phyloP scores from a whole-genome alignment of 768 basidiomycete genomes.

The Antrodiella citrinella region DNA sequence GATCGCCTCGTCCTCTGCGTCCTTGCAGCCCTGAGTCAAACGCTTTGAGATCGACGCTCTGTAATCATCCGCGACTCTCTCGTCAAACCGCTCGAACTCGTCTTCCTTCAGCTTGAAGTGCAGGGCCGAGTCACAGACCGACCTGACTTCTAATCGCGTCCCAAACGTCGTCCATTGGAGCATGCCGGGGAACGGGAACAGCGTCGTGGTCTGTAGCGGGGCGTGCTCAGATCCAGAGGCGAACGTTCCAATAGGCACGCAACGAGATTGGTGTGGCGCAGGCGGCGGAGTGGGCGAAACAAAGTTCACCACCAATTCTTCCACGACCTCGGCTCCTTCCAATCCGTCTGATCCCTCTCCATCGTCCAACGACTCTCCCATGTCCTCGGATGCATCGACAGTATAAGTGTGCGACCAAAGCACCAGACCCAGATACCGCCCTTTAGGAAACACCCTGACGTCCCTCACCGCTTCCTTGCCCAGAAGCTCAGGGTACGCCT shows the following conservation, averaged over 20 bases:
- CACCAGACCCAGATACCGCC: slow-evolving; percentile 20
- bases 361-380: neutral
- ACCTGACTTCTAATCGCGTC: slow-evolving; percentile 12
- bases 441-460: slow-evolving; percentile 6
- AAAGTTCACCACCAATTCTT: slow-evolving; percentile 16
- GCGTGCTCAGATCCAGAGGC: neutral
- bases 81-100: slow-evolving; percentile 17
- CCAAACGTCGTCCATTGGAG: slow-evolving; percentile 21
- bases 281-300: slow-evolving; percentile 12
- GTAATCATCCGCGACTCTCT: slow-evolving; percentile 5
- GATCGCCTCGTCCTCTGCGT: neutral
- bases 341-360: neutral
- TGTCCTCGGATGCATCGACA: slow-evolving; percentile 7
- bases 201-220: slow-evolving; percentile 12
- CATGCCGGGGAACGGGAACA: slow-evolving; percentile 18
- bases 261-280: neutral
- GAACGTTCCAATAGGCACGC: neutral
- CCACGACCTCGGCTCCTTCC: neutral
- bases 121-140: slow-evolving; percentile 15
- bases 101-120: slow-evolving; percentile 17
- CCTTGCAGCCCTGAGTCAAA: too few relatives aligned
- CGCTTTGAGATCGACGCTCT: too few relatives aligned
- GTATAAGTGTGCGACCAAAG: slow-evolving; percentile 6
- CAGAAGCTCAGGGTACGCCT: too few relatives aligned
- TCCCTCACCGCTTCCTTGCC: slow-evolving; percentile 2